These are phyloP conservation scores for Amphirosellinia nigrospora DNA, from an alignment of 495 filamentous ascomycete species.

Conservation along the genomic window DNA sequence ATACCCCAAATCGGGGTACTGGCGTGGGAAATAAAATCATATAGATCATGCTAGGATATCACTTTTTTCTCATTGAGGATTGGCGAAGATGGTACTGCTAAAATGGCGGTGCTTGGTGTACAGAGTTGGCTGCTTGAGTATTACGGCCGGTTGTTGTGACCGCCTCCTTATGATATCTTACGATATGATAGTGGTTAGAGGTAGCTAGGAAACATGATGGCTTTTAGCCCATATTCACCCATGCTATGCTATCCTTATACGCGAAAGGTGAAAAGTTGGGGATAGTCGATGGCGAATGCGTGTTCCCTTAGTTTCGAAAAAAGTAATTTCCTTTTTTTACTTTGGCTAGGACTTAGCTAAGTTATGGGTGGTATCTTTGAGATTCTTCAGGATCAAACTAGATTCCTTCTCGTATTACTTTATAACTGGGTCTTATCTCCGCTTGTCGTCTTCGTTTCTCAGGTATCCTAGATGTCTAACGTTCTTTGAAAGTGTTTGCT, in stretches of 20 bases:
- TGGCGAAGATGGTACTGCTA: neutral
- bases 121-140: neutral
- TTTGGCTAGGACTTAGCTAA: no score
- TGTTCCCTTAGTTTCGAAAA: no score
- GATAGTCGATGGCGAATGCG: no score
- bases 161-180: neutral
- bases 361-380: no score
- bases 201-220: conserved; percentile 1
- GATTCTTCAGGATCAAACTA: no score
- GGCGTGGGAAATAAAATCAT: neutral
- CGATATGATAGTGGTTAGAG: conserved; percentile 21
- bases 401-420: no score
- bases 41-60: neutral
- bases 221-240: neutral
- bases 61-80: neutral
- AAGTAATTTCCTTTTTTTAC: no score
- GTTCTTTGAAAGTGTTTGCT: no score
- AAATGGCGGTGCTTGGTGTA: neutral
- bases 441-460: no score
- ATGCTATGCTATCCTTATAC: neutral
- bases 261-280: neutral
- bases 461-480: no score
- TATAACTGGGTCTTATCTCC: no score
- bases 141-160: neutral
- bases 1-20: neutral